phyloP scores from a whole-genome alignment of 176 grass and related monocot species.

The Eleusine coracana region DNA sequence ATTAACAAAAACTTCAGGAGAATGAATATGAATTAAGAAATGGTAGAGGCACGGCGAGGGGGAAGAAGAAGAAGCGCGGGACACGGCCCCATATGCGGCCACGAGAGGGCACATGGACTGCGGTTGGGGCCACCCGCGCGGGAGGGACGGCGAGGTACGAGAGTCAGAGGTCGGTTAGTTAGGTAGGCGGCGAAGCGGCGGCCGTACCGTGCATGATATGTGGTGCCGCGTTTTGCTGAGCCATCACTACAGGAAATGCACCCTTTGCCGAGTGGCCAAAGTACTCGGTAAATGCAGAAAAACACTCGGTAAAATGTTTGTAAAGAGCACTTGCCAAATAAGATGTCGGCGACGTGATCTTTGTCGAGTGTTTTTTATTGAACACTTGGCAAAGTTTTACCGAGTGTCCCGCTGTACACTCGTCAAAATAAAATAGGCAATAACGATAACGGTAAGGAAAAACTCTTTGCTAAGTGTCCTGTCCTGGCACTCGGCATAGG shows the following conservation, averaged over 20 bases:
- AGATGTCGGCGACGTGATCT: no score
- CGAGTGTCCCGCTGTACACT: no score
- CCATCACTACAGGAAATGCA: not conserved
- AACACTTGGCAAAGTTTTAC: no score
- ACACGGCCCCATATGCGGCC: constrained; percentile 35
- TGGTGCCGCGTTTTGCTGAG: not conserved
- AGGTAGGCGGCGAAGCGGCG: not conserved
- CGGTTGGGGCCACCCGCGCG: not conserved
- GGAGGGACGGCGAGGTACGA: not conserved
- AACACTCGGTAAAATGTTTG: no score
- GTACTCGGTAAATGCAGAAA: no score
- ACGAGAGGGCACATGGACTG: constrained; percentile 47
- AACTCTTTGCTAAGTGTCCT: no score
- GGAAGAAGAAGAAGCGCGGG: constrained; percentile 1
- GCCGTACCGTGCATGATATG: not conserved
- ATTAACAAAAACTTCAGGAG: not conserved
- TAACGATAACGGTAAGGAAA: no score
- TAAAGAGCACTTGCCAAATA: no score
- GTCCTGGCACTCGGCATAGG: no score
- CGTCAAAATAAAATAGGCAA: no score
- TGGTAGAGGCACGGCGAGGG: not conserved
- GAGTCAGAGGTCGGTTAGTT: constrained; percentile 1
- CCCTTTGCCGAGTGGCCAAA: no score
- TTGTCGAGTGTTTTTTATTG: no score
- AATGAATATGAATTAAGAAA: not conserved